phyloP scores from a whole-genome alignment of 1,284 basidiomycete species.

The Prillingera fragicola region DNA sequence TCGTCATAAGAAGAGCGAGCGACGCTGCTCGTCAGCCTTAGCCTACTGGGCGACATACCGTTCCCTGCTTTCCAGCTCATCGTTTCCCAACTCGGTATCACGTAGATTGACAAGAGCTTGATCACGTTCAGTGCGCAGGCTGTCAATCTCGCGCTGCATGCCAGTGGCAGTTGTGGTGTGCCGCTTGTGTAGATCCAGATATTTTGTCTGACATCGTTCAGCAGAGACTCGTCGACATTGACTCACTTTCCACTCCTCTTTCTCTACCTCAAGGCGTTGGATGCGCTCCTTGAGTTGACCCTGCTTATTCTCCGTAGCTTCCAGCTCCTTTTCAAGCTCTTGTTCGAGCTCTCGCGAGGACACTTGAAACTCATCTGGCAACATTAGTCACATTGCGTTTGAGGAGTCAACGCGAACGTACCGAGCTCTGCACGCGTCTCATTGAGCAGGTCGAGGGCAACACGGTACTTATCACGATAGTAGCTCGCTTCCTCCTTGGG shows the following conservation, averaged over 20 bases:
- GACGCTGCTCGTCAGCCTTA: constrained; percentile 50
- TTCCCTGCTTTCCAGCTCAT: constrained; percentile 87
- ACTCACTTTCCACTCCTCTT: constrained; percentile 86
- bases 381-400: constrained; percentile 6
- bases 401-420: constrained; percentile 15
- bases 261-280: constrained; percentile 66
- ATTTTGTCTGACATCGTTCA: constrained; percentile 60
- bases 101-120: constrained; percentile 71
- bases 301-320: constrained; percentile 78
- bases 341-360: constrained; percentile 90
- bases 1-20: constrained; percentile 87
- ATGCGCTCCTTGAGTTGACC: constrained; percentile 71
- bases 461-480: constrained; percentile 78
- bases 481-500: constrained; percentile 51
- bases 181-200: constrained; percentile 78
- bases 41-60: constrained; percentile 47
- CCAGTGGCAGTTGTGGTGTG: constrained; percentile 70
- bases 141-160: constrained; percentile 69
- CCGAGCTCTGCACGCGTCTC: constrained; percentile 75
- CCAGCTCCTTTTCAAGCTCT: constrained; percentile 82
- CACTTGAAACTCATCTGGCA: constrained; percentile 72
- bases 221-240: neutral
- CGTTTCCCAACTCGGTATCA: constrained; percentile 92
- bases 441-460: constrained; percentile 73
- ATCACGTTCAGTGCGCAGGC: constrained; percentile 69